Evolutionary conservation across 169 alveolate species (phyloP).

Genomic region (Babesia bigemina): DNA sequence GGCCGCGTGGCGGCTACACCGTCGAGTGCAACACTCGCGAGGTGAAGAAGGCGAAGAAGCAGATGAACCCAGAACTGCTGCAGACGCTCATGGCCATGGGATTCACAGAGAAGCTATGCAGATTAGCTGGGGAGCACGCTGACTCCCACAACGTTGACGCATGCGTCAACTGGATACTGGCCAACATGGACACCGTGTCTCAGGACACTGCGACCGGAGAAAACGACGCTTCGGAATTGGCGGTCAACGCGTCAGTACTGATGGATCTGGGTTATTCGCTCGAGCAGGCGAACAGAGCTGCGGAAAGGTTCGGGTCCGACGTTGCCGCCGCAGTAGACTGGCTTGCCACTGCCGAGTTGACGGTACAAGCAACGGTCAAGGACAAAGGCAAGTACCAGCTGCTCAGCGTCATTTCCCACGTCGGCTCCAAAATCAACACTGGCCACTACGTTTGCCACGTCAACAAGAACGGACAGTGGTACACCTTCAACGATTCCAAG

Average conservation of each 20-base stretch:
- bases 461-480: conserved; percentile 55
- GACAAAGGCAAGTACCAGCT: conserved; percentile 60
- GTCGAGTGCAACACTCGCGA: conserved; percentile 56
- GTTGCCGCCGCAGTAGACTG: conserved; percentile 41
- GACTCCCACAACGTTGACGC: conserved; percentile 53
- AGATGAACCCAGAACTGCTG: conserved; percentile 9
- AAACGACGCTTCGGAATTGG: conserved; percentile 7
- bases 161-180: conserved; percentile 73
- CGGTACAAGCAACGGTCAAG: neutral
- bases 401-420: conserved; percentile 77
- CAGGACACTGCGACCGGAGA: neutral
- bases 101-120: conserved; percentile 32
- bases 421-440: conserved; percentile 79
- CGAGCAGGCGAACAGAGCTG: conserved; percentile 34
- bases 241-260: conserved; percentile 14
- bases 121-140: conserved; percentile 16
- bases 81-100: conserved; percentile 63
- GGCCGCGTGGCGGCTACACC: conserved; percentile 58
- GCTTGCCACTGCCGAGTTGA: conserved; percentile 11
- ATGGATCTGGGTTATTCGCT: conserved; percentile 39
- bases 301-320: conserved; percentile 32
- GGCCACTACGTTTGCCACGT: conserved; percentile 84
- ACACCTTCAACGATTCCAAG: conserved; percentile 57
- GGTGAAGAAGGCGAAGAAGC: conserved; percentile 14
- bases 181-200: conserved; percentile 51